Base-by-base conservation (phyloP, 352 stramenopile genomes). In the Phytophthora hibernalis region DNA sequence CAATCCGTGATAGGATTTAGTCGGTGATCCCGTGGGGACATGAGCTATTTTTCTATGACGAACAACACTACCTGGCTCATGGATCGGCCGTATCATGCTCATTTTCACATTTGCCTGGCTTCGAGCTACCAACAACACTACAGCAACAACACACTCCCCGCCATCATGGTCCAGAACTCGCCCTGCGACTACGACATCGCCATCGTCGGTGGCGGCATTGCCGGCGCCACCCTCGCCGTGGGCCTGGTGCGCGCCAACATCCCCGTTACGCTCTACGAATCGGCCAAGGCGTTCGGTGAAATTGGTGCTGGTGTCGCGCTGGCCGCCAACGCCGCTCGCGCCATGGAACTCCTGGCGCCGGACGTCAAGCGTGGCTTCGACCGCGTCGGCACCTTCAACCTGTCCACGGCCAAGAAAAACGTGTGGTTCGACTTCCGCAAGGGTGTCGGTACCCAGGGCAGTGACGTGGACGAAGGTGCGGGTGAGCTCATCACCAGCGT, bases 401-500 rank as follows among this genome's bases (percentile, higher is more conserved):
- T 69, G 18, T 72, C 61, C 21, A 66, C 61, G 16, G 52, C 45
- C 50, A 75, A 78, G 61, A 78, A 75, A 57, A 68, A 67, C 33
- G 65, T 78, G 11, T 78, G 70, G 61, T 78, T 78, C 50, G 61
- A 78, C 61, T 75, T 78, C 31, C 61, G 66, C 52, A 74, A 74
- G 21, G 70, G 70, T 24, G 70, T 72, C 56, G 70, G 65, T 22
- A 68, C 43, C 37, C 57, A 72, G 49, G 53, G 70, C 31, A 51
- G 22, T 9, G 21, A 40, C 57, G 52, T 66, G 3, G 53, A 78
- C 45, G 54, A 66, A 18, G 65, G 61, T 24, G 54, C 54, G 4
- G 57, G 61, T 3, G 48, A 72, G 20, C 60, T 78, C 28, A 78
- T 74, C 40, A 72, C 70, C n/a, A 72, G 44, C 26, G 61, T 78